These are phyloP conservation scores for Picochlorum sp. DNA, from an alignment of 139 green algal genomes.

Conservation along the genomic window DNA sequence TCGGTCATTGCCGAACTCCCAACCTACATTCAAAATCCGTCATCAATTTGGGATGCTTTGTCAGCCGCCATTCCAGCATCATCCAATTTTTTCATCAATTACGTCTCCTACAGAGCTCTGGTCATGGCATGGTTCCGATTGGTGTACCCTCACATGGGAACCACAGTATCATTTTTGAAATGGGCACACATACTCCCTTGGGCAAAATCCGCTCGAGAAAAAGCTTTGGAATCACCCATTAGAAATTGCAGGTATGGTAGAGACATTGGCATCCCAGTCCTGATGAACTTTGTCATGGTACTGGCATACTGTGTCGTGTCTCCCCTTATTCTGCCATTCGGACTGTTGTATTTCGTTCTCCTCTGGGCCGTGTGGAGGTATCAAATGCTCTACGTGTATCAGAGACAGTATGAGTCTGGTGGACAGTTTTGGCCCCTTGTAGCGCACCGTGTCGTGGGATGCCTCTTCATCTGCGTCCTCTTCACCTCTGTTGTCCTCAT, in stretches of 20 bases:
- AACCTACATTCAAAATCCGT: conserved; percentile 38
- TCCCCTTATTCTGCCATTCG: conserved; percentile 50
- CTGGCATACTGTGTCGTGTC: conserved; percentile 35
- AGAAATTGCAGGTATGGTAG: conserved; percentile 36
- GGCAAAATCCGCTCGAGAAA: conserved; percentile 30
- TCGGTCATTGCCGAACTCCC: conserved; percentile 35
- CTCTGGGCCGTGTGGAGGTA: conserved; percentile 49
- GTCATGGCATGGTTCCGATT: conserved; percentile 35
- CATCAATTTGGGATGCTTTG: conserved; percentile 48
- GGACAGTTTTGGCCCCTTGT: conserved; percentile 17
- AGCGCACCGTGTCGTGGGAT: conserved; percentile 22
- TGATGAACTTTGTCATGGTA: conserved; percentile 48
- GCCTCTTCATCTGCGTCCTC: conserved; percentile 27
- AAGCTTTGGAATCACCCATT: conserved; percentile 27
- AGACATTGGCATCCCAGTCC: conserved; percentile 40
- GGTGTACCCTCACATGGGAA: conserved; percentile 34
- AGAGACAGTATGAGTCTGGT: conserved; percentile 37
- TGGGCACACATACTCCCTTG: conserved; percentile 19
- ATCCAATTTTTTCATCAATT: conserved; percentile 87
- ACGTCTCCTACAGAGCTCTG: conserved; percentile 28
- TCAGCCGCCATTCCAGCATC: conserved; percentile 62
- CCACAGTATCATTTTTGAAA: conserved; percentile 15
- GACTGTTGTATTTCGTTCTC: conserved; percentile 45
- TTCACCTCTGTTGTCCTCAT: conserved; percentile 61
- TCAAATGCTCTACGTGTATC: conserved; percentile 41